Base-by-base conservation (phyloP, 345 rosid species). In the Theobroma cacao region DNA sequence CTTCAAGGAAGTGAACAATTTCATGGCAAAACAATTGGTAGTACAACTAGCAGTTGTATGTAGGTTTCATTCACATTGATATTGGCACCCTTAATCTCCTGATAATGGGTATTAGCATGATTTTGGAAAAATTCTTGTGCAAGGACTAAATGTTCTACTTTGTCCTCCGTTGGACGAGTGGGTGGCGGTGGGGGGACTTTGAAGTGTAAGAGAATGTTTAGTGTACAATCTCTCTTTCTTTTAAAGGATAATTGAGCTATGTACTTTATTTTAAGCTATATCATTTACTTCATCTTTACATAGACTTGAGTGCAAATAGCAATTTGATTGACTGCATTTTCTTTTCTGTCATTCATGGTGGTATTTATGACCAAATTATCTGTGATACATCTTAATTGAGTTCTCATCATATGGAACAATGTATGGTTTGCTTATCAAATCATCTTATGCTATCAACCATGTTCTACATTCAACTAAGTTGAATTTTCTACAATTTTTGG, bases 1-100 rank as follows among this genome's bases (percentile, higher is more conserved):
- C 90, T 94, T 94, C 80, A 98, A 91, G 86, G 98, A 94, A 73
- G 93, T 88, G 74, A 93, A 97, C 81, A 95, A 91, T 84, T 84
- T 81, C 56, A 91, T 97, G 86, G 87, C 99, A 24, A 92, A 91
- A n/a, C n/a, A n/a, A n/a, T n/a, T n/a, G n/a, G n/a, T n/a, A n/a
- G n/a, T n/a, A 80, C 86, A 89, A 80, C 93, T 97, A 71, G 98
- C 99, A 66, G 80, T 75, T 85, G 99, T 94, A 84, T 76, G 89
- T 83, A 33, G 53, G 52, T 64, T 75, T 20, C 64, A 10, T 77
- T 76, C 52, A 72, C 40, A 1, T 69, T 53, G 45, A 52, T 52
- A 52, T 33, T 72, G 12, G 26, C 41, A 50, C n/a, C 60, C 75
- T 31, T 71, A 20, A 50, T 71, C 28, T 31, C 43, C 10, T 18